Base-by-base conservation (phyloP, 129 eudicot genomes). In the Mikania micrantha region DNA sequence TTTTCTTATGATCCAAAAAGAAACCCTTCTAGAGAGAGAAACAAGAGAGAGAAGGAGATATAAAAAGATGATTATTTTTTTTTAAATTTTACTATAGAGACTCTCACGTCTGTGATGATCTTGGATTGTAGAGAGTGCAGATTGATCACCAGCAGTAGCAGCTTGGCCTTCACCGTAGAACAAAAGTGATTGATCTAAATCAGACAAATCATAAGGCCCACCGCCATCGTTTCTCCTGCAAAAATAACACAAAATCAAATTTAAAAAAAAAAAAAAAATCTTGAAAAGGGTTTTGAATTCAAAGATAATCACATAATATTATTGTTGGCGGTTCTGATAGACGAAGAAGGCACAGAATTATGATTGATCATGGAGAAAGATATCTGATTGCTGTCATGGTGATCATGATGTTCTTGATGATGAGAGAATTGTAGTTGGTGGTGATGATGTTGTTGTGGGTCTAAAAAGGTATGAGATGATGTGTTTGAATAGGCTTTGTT, bases 171-270 rank as follows among this genome's bases (percentile, higher is more conserved):
- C 99, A 17, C 91, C 82, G 28, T 94, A 94, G 0, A 84, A 77
- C 66, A 86, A 87, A 34, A 94, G 88, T 17, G 95, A 88, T 81
- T 87, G 96, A 85, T 94, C 99, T 32, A 94, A 80, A 66, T 94
- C 99, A 4, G 93, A 95, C 80, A 94, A 79, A 71, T 94, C 97
- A 62, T 86, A 86, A 29, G 90, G 83, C 38, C 88, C 95, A 29
- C 48, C 77, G 28, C 83, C 90, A 60, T 81, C 83, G 64, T 65
- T 78, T 60, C 95, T 87, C 85, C 87, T 76, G 27, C 48, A 64
- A 49, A 65, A 40, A 72, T 40, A 41, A 11, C 0, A 73, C 22
- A 72, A 59, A n/a, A n/a, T n/a, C n/a, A n/a, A n/a, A n/a, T n/a
- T n/a, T n/a, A n/a, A n/a, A n/a, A n/a, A n/a, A n/a, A n/a, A n/a